Evolutionary conservation across 768 basidiomycete species (phyloP).

Genomic region (Gyrodon lividus): DNA sequence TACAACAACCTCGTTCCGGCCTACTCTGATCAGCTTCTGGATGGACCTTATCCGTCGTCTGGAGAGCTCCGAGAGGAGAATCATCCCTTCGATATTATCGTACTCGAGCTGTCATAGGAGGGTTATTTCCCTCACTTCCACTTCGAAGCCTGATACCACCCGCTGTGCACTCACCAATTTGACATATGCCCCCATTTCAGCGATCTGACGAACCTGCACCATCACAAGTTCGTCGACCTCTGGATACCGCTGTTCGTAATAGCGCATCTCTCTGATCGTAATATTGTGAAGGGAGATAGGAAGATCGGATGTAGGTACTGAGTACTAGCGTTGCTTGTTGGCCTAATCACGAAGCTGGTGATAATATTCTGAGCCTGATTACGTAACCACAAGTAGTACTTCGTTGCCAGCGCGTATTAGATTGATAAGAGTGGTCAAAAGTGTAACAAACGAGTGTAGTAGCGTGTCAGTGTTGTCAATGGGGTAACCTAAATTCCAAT

Average conservation of each 20-base stretch:
- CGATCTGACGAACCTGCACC: slow-evolving; percentile 99
- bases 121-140: background rate
- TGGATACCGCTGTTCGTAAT: slow-evolving; percentile 91
- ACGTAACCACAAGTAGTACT: too few species aligned
- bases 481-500: background rate
- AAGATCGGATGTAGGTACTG: too few species aligned
- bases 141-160: too few species aligned
- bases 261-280: slow-evolving; percentile 69
- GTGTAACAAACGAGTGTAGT: too few species aligned
- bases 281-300: too few species aligned
- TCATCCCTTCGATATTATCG: slow-evolving; percentile 99
- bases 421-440: too few species aligned
- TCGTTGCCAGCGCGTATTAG: too few species aligned
- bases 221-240: slow-evolving; percentile 98
- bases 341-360: too few species aligned
- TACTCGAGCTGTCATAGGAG: slow-evolving; percentile 76
- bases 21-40: slow-evolving; percentile 96
- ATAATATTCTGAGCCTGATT: too few species aligned
- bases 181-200: slow-evolving; percentile 99
- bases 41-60: slow-evolving; percentile 94
- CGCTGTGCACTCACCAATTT: slow-evolving; percentile 72
- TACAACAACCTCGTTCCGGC: slow-evolving; percentile 97
- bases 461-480: too few species aligned
- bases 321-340: too few species aligned
- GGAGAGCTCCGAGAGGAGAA: slow-evolving; percentile 96